phyloP scores from a whole-genome alignment of 345 rosid genomes.

The Bruguiera parviflora region DNA sequence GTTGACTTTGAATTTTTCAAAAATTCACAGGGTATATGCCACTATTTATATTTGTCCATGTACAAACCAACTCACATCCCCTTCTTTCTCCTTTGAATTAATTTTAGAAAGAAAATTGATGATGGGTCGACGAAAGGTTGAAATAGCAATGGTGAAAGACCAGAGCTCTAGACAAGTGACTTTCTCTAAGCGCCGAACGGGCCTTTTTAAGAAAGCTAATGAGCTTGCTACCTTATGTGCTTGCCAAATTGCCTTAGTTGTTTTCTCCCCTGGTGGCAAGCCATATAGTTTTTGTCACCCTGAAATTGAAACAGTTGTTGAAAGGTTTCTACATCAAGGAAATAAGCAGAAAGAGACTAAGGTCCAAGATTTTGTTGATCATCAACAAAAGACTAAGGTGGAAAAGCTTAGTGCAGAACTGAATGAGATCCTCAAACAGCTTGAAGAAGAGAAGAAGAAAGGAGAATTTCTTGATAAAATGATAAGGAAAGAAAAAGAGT shows the following conservation, averaged over 20 bases:
- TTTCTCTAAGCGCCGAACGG: slow-evolving; percentile 19
- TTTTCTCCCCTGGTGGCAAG: slow-evolving; percentile 26
- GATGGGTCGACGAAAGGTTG: slow-evolving; percentile 25
- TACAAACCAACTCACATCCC: not conserved
- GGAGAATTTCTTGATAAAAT: slow-evolving; percentile 8
- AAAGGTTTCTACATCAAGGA: slow-evolving; percentile 11
- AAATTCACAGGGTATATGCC: no score
- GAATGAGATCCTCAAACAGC: not conserved
- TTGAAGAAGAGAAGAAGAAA: slow-evolving; percentile 18
- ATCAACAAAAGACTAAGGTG: not conserved
- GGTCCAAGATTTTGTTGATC: not conserved
- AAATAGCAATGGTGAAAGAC: slow-evolving; percentile 23
- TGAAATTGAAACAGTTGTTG: not conserved
- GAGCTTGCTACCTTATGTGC: slow-evolving; percentile 24
- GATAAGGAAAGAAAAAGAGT: not conserved
- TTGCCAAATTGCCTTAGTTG: slow-evolving; percentile 11
- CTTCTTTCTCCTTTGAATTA: no score
- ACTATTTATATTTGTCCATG: not conserved
- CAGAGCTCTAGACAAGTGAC: slow-evolving; percentile 19
- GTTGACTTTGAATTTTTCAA: no score
- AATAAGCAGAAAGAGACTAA: not conserved
- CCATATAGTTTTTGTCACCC: slow-evolving; percentile 19
- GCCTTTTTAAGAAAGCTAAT: slow-evolving; percentile 23
- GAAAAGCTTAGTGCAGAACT: slow-evolving; percentile 12
- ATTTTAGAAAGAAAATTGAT: no score